phyloP scores from a whole-genome alignment of 2,329 filamentous ascomycete species.

The Thielaviopsis populi region DNA sequence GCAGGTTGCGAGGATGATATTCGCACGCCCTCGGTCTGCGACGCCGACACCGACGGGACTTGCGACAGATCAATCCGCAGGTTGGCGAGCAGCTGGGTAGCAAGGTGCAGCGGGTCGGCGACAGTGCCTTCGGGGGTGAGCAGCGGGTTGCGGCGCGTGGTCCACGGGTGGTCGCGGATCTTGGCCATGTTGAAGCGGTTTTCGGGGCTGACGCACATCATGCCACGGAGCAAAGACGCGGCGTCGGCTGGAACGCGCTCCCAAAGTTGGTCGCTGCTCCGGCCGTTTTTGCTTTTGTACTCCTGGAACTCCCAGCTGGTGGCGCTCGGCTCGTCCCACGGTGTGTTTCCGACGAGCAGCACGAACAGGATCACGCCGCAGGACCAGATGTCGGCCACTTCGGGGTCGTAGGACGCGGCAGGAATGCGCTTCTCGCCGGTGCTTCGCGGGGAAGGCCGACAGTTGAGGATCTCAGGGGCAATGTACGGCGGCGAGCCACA shows the following conservation, averaged over 20 bases:
- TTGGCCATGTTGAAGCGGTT: slow-evolving; percentile 74
- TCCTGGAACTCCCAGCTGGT: slow-evolving; percentile 84
- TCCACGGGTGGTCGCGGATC: slow-evolving; percentile 88
- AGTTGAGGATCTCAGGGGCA: slow-evolving; percentile 71
- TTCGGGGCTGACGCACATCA: slow-evolving; percentile 67
- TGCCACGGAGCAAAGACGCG: slow-evolving; percentile 72
- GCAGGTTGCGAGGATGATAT: slow-evolving; percentile 55
- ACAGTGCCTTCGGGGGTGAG: slow-evolving; percentile 60
- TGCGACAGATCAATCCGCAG: slow-evolving; percentile 66
- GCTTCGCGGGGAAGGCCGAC: slow-evolving; percentile 22
- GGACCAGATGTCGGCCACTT: slow-evolving; percentile 88
- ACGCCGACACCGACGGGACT: slow-evolving; percentile 23
- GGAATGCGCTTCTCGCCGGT: slow-evolving; percentile 30
- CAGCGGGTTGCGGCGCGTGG: slow-evolving; percentile 65
- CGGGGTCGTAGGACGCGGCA: slow-evolving; percentile 48
- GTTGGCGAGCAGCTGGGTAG: slow-evolving; percentile 88
- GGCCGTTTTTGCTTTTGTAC: slow-evolving; percentile 65
- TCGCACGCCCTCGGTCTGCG: slow-evolving; percentile 7
- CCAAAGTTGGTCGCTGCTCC: slow-evolving; percentile 77
- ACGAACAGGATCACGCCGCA: slow-evolving; percentile 97
- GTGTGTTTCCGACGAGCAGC: slow-evolving; percentile 85
- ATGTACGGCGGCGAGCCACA: slow-evolving; percentile 97
- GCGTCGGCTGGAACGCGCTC: slow-evolving; percentile 56
- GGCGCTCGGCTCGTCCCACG: slow-evolving; percentile 84
- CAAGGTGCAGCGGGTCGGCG: slow-evolving; percentile 65